A percentile compares a stretch with the other conserved stretches of the same genome.
Evolutionary conservation across 2,329 filamentous ascomycete species (phyloP).

Genomic region (Leptographium lundbergii): DNA sequence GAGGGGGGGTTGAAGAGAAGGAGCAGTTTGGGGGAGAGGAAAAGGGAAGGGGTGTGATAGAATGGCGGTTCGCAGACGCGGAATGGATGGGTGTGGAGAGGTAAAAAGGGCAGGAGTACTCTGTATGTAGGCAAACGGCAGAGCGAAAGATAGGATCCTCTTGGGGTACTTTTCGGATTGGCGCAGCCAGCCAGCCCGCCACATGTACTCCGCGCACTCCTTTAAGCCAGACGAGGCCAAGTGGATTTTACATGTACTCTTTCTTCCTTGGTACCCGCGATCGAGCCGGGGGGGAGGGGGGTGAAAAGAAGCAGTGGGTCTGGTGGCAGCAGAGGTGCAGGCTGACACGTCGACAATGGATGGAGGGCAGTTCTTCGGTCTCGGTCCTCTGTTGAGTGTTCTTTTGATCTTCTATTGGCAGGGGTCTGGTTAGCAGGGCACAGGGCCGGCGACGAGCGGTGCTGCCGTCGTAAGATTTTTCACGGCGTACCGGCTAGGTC

Average conservation of each 20-base stretch:
- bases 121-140: background rate
- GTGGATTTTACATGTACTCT: background rate
- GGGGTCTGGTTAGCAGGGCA: background rate
- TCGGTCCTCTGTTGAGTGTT: background rate
- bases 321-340: conserved; percentile 8
- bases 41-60: conserved; percentile 1
- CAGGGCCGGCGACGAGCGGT: background rate
- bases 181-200: conserved; percentile 1
- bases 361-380: background rate
- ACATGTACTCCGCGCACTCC: background rate
- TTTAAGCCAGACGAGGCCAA: background rate
- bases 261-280: conserved; percentile 1
- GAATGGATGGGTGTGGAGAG: conserved; percentile 5
- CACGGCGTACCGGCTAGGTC: background rate
- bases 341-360: conserved; percentile 14
- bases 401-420: conserved; percentile 2
- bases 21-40: conserved; percentile 1
- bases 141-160: conserved; percentile 1
- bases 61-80: conserved; percentile 4
- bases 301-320: background rate
- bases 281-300: conserved; percentile 1
- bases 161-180: conserved; percentile 9
- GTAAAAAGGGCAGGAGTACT: conserved; percentile 1
- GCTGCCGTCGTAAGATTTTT: background rate
- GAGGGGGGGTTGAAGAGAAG: conserved; percentile 1